Conservation (phyloP, 1,284 basidiomycete genomes). For the Puccinia coronata region DNA sequence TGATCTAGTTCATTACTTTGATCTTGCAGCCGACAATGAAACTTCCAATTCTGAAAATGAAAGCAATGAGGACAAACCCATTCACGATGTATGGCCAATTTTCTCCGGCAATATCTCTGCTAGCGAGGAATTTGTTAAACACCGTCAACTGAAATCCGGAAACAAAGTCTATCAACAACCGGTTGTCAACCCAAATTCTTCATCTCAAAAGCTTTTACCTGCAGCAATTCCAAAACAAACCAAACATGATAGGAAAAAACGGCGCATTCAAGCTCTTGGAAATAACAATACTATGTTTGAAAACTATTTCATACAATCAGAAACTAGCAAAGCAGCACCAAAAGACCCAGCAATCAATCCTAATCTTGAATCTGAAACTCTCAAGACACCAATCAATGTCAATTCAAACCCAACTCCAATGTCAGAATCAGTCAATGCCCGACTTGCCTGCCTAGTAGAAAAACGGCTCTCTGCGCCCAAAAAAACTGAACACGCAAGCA, state of each 20-base stretch:
- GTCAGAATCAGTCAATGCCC: too few relatives aligned
- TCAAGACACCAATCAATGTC: too few relatives aligned
- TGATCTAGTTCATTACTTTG: neutral
- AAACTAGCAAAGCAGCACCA: neutral
- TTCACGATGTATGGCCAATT: neutral
- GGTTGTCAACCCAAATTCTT: neutral
- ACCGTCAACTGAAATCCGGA: neutral
- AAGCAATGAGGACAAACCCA: neutral
- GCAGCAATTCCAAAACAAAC: conserved; percentile 13
- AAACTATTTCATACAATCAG: neutral
- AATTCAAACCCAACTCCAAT: too few relatives aligned
- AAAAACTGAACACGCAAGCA: neutral
- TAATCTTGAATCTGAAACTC: neutral
- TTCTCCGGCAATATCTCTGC: conserved; percentile 1
- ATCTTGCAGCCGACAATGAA: neutral
- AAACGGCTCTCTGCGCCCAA: neutral
- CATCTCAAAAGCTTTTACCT: conserved; percentile 8
- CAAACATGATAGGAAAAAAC: too few relatives aligned
- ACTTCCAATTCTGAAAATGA: neutral
- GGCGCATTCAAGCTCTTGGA: neutral
- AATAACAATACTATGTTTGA: neutral
- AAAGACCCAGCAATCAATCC: neutral
- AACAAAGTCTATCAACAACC: neutral
- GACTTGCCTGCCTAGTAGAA: neutral
- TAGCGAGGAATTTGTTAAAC: neutral